Percentiles rank a stretch among this genome's conserved stretches.
phyloP scores from a whole-genome alignment of 441 rosid species.

The Brassica balearica region DNA sequence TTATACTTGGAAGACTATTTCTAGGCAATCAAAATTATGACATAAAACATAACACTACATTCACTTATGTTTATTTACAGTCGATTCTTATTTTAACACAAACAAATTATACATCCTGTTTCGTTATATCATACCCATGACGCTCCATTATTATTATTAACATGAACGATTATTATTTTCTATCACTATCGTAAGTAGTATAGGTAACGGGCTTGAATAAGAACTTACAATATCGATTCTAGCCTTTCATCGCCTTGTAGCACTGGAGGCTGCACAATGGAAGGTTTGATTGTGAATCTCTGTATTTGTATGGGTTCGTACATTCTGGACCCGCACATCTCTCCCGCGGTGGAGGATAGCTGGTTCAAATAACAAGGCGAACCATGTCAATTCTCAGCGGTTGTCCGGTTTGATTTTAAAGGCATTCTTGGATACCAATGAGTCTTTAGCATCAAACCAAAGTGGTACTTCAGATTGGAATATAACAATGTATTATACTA shows the following conservation, averaged over 20 bases:
- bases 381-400: conserved; percentile 3
- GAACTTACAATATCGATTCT: conserved; percentile 7
- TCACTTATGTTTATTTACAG: not conserved
- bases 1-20: no score
- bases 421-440: conserved; percentile 6
- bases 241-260: conserved; percentile 75
- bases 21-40: no score
- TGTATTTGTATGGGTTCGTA: conserved; percentile 76
- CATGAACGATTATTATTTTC: conserved; percentile 23
- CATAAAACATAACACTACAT: not conserved
- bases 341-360: conserved; percentile 93
- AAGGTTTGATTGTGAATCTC: conserved; percentile 83
- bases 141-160: conserved; percentile 21
- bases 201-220: not conserved
- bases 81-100: not conserved
- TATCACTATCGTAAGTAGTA: not conserved
- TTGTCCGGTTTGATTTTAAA: not conserved
- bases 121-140: conserved; percentile 10
- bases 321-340: conserved; percentile 85
- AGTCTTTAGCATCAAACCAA: not conserved
- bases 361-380: conserved; percentile 36
- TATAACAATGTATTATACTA: not conserved
- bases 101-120: not conserved
- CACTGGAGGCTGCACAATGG: conserved; percentile 92
- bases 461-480: not conserved